Base-by-base conservation (phyloP, 2,329 filamentous ascomycete species). In the Microthyrium microscopicum region DNA sequence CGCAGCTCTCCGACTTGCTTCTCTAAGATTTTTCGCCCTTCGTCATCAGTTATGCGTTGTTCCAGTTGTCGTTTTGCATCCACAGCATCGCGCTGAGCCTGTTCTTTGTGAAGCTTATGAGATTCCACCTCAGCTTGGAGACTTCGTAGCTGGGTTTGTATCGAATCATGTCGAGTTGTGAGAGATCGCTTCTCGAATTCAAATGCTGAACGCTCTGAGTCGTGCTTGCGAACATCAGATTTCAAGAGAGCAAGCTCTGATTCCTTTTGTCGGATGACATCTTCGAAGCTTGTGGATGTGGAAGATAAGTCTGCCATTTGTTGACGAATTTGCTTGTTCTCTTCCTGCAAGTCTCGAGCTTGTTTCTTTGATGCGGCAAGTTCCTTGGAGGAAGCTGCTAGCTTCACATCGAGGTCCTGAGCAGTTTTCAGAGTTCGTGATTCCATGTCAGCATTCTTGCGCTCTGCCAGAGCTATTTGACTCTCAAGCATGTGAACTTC, bases 231-330 rank as follows among this genome's bases (percentile, higher is more conserved):
- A 41, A 85, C 72, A 51, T 98, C 89, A 8, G 74, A 73, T 44
- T 84, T 82, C 21, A 95, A 66, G 29, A 95, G 67, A 1, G 77
- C 69, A 15, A 98, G 62, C 49, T 98, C 91, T 52, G 85, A 93
- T 50, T 98, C 89, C 52, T 95, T 98, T 38, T 80, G 77, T 17
- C 84, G 71, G 17, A 98, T 78, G 27, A 95, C 69, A 46, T 95
- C 87, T 54, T 98, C 89, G 43, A 93, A 95, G 48, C 85, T 83
- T 0, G 84, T 91, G 1, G 87, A 93, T 0, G 87, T 94, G 31
- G 82, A 75, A 0, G 89, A 89, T 13, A 98, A 62, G 43, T 93
- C 76, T 0, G 79, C 70, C 34, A 98, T 73, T 46, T 94, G 84
- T 45, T 84, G 72, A 34, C 91, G 77, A 29, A 92, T 71, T 28